Evolutionary conservation across 148 eudicot genomes (phyloP), one percentile per base, ranked within the genome.

Genomic region (Tetragonia tetragonoides): DNA sequence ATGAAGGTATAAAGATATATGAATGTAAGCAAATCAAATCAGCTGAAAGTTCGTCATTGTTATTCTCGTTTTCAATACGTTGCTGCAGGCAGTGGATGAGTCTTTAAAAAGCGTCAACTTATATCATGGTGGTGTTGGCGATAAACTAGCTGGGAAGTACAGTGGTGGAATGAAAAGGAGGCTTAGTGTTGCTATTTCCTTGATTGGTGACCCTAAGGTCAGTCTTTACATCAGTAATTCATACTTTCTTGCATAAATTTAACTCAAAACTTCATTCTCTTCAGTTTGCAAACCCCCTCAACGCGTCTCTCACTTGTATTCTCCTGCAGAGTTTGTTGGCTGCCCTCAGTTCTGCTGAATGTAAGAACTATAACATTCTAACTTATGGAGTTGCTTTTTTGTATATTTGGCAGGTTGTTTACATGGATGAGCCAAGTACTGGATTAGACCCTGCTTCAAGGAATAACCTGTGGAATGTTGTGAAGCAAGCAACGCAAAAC

Each of bases 91-190:
- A 37, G 98, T 94, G 63, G 97, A 94, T 68, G 95, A 92, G 56
- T 94, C 98, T 80, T 87, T 92, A 10, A 90, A 81, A 87, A 87
- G 92, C 75, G 91, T 94, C 28, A 94, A 92, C 77, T 79, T 94
- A 70, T 94, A 88, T 78, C 79, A 87, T 70, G 97, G 98, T 47
- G 95, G 97, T n/a, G 95, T 94, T 76, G 93, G 88, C 63, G 98
- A 94, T 77, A 90, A 90, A 80, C 85, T 82, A 80, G 84, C 97
- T 67, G 92, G 95, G 62, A 89, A 90, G 75, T 94, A 92, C 73
- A 94, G 98, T 73, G 98, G 98, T 76, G 98, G 98, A 34, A 94
- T 94, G 98, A 94, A 92, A 81, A 90, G 98, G 84, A 90, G 97
- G 87, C 98, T 94, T 54, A 94, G 97, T 77, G 97, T 94, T 34